phyloP scores from a whole-genome alignment of 2,329 filamentous ascomycete species.

The Fusarium devonianum region DNA sequence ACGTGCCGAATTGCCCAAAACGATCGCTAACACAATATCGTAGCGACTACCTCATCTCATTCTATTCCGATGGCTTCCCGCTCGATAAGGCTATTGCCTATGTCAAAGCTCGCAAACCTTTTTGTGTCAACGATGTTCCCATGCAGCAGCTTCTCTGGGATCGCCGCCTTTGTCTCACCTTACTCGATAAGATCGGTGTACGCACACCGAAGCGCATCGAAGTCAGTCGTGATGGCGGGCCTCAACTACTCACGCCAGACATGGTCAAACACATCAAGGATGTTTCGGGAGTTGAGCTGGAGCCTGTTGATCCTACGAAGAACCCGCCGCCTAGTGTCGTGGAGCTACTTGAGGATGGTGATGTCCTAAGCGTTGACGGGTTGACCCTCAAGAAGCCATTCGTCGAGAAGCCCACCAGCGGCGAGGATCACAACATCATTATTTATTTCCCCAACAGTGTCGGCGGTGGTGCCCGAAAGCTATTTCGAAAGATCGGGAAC shows the following conservation, averaged over 20 bases:
- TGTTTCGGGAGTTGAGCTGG: slow-evolving; percentile 77
- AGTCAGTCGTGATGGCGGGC: slow-evolving; percentile 92
- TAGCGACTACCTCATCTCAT: slow-evolving; percentile 92
- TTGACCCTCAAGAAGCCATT: slow-evolving; percentile 86
- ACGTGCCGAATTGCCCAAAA: slow-evolving; percentile 37
- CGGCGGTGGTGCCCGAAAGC: slow-evolving; percentile 86
- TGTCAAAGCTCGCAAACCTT: slow-evolving; percentile 89
- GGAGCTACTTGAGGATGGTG: slow-evolving; percentile 87
- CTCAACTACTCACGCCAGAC: slow-evolving; percentile 77
- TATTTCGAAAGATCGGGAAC: slow-evolving; percentile 98
- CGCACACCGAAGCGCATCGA: slow-evolving; percentile 89
- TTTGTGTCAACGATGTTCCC: slow-evolving; percentile 95
- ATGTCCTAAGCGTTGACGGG: slow-evolving; percentile 88
- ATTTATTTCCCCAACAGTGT: slow-evolving; percentile 92
- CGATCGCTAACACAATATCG: slow-evolving; percentile 31
- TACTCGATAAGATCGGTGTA: slow-evolving; percentile 88
- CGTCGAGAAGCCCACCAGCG: slow-evolving; percentile 97
- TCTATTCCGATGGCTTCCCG: slow-evolving; percentile 97
- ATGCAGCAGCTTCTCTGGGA: slow-evolving; percentile 99
- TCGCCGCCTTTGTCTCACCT: slow-evolving; percentile 83
- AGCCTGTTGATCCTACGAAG: slow-evolving; percentile 70
- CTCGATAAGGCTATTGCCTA: slow-evolving; percentile 97
- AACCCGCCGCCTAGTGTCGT: slow-evolving; percentile 74
- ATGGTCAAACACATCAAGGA: slow-evolving; percentile 82
- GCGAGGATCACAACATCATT: slow-evolving; percentile 98